Conservation (phyloP, 2,329 filamentous ascomycete species). For the Aureobasidium zeae region DNA sequence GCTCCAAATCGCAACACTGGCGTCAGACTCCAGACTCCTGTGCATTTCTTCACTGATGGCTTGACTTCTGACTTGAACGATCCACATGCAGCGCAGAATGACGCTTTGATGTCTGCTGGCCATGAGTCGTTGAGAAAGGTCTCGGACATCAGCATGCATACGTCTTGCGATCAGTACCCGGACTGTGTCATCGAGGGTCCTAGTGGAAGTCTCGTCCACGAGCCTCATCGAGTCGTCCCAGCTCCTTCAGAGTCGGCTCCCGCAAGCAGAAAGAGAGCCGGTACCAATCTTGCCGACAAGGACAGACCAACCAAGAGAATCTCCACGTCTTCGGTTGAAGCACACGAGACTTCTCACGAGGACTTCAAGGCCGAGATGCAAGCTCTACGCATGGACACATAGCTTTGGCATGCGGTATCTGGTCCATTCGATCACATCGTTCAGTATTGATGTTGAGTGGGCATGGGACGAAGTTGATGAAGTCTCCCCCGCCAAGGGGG, state of each 20-base stretch:
- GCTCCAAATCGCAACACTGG: not conserved
- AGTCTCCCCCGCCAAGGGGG: too few species aligned
- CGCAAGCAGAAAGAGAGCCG: not conserved
- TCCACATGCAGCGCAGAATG: not conserved
- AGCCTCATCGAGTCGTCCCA: not conserved
- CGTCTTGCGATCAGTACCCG: conserved; percentile 24
- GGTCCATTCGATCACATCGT: too few species aligned
- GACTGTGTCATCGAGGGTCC: conserved; percentile 24
- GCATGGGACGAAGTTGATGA: too few species aligned
- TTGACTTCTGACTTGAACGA: conserved; percentile 10
- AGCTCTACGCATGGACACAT: too few species aligned
- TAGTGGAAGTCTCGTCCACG: conserved; percentile 8
- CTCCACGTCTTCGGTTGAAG: too few species aligned
- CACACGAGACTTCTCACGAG: too few species aligned
- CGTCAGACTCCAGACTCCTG: conserved; percentile 20
- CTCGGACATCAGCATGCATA: conserved; percentile 30
- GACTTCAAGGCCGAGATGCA: too few species aligned
- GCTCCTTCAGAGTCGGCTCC: conserved; percentile 1
- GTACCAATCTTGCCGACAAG: not conserved
- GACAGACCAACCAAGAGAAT: not conserved
- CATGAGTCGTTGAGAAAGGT: not conserved
- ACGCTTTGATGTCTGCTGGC: not conserved
- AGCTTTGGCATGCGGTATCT: too few species aligned
- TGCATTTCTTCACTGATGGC: conserved; percentile 22
- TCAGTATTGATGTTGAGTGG: too few species aligned